Percentiles rank a stretch among this genome's conserved stretches.
Evolutionary conservation across 495 filamentous ascomycete genomes (phyloP).

Genomic region (Astrocystis sublimbata): DNA sequence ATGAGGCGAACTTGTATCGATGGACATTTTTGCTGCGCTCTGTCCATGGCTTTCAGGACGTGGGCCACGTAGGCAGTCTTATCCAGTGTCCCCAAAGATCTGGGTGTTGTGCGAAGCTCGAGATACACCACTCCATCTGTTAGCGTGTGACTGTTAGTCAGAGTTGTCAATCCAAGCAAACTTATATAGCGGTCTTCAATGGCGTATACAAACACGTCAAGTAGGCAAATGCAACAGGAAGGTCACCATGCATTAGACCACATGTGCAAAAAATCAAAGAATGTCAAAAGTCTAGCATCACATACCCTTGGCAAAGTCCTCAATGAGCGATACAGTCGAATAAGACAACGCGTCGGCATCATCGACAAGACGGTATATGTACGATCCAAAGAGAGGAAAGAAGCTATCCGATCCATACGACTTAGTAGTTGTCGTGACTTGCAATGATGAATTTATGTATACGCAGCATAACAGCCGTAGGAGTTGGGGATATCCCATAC

Average conservation of each 20-base stretch:
- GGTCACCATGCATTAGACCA: no score
- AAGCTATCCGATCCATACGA: conserved; percentile 42
- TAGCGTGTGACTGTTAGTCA: not conserved
- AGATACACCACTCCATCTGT: conserved; percentile 71
- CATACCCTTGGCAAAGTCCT: conserved; percentile 59
- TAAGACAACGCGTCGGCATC: conserved; percentile 56
- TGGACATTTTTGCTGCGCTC: conserved; percentile 40
- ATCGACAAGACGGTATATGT: conserved; percentile 73
- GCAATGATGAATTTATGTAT: not conserved
- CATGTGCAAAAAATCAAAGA: not conserved
- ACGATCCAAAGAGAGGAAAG: conserved; percentile 76
- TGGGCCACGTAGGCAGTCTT: conserved; percentile 65
- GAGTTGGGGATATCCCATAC: conserved; percentile 55
- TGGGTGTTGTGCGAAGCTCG: conserved; percentile 80
- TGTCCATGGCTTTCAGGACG: conserved; percentile 59
- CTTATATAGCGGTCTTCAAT: not conserved
- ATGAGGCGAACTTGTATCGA: conserved; percentile 55
- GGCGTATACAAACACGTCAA: not conserved
- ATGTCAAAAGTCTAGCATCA: not conserved
- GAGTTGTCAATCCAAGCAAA: not conserved
- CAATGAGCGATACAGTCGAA: conserved; percentile 69
- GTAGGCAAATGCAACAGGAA: not conserved
- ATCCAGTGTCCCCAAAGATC: conserved; percentile 58
- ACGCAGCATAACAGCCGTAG: conserved; percentile 52
- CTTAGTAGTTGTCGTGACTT: not conserved